Conservation (phyloP, 2,329 filamentous ascomycete genomes). For the Biscogniauxia mediterranea region DNA sequence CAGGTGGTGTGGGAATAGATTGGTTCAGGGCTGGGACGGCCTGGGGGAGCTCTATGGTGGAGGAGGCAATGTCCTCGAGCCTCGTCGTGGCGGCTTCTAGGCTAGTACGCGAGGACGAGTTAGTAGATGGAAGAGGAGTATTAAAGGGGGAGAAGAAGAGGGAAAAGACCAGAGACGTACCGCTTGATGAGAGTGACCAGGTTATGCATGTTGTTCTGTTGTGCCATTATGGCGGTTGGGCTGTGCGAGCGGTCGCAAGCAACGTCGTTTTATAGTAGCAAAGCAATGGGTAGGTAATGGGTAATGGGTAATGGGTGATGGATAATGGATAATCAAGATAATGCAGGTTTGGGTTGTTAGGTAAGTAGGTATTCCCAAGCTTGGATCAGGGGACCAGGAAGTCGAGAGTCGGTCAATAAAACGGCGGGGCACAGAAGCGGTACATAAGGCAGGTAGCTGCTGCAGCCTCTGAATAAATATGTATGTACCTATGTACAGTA, state of each 20-base stretch:
- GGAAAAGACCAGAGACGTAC: slow-evolving; percentile 50
- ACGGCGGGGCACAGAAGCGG: background rate
- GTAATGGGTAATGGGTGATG: background rate
- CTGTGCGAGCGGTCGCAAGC: background rate
- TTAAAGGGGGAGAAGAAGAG: too few relatives aligned
- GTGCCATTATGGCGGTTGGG: slow-evolving; percentile 53
- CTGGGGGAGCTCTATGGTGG: slow-evolving; percentile 60
- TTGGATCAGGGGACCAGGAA: too few relatives aligned
- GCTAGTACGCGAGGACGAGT: slow-evolving; percentile 46
- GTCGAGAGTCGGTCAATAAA: background rate
- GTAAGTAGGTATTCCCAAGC: too few relatives aligned
- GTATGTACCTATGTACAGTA: background rate
- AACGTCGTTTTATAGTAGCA: background rate
- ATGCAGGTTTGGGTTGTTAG: too few relatives aligned
- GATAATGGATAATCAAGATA: too few relatives aligned
- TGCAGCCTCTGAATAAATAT: too few relatives aligned
- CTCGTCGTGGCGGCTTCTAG: slow-evolving; percentile 96
- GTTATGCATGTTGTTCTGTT: slow-evolving; percentile 87
- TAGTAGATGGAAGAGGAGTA: too few relatives aligned
- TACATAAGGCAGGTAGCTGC: background rate
- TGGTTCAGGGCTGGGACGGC: slow-evolving; percentile 46
- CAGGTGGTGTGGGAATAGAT: slow-evolving; percentile 36
- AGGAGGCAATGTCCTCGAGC: slow-evolving; percentile 91
- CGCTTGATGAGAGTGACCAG: slow-evolving; percentile 97
- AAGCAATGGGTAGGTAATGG: background rate